Evolutionary conservation across 2,329 filamentous ascomycete species (phyloP).

Genomic region (Aspergillus puulaauensis): DNA sequence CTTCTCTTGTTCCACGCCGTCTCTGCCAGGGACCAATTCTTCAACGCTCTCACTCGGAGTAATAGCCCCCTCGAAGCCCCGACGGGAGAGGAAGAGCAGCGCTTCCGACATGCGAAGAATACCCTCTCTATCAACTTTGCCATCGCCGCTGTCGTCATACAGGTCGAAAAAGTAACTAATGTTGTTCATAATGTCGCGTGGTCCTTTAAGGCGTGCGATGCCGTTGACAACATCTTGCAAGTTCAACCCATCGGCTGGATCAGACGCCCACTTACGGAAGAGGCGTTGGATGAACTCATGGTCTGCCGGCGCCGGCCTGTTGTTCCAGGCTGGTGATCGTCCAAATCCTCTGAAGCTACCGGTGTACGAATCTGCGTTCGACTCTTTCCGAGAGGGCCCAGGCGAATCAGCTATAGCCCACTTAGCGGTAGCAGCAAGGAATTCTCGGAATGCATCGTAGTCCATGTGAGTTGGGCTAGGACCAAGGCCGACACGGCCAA

Average conservation of each 20-base stretch:
- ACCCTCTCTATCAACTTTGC: slow-evolving; percentile 89
- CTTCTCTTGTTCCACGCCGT: slow-evolving; percentile 42
- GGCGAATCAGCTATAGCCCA: slow-evolving; percentile 93
- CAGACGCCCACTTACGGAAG: slow-evolving; percentile 84
- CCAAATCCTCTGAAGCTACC: slow-evolving; percentile 56
- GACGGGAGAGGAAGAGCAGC: slow-evolving; percentile 83
- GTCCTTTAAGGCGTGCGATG: slow-evolving; percentile 86
- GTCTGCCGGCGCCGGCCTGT: slow-evolving; percentile 70
- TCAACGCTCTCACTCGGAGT: slow-evolving; percentile 63
- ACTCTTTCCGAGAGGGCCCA: slow-evolving; percentile 54
- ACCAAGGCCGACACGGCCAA: slow-evolving; percentile 82
- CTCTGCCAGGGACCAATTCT: slow-evolving; percentile 42
- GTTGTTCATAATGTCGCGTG: slow-evolving; percentile 93
- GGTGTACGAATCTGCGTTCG: slow-evolving; percentile 51
- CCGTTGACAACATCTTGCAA: slow-evolving; percentile 91
- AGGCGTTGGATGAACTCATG: slow-evolving; percentile 91
- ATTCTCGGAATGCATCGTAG: slow-evolving; percentile 93
- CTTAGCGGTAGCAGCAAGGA: slow-evolving; percentile 81
- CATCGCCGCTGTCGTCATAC: slow-evolving; percentile 89
- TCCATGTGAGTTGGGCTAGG: slow-evolving; percentile 94
- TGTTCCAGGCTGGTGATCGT: slow-evolving; percentile 56
- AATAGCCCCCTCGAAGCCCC: slow-evolving; percentile 75
- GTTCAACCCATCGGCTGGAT: slow-evolving; percentile 73
- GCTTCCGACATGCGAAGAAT: slow-evolving; percentile 94
- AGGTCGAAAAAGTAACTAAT: slow-evolving; percentile 98